These are phyloP conservation scores for Periconia macrospinosa DNA, from an alignment of 2,329 filamentous ascomycete species.

Conservation along the genomic window DNA sequence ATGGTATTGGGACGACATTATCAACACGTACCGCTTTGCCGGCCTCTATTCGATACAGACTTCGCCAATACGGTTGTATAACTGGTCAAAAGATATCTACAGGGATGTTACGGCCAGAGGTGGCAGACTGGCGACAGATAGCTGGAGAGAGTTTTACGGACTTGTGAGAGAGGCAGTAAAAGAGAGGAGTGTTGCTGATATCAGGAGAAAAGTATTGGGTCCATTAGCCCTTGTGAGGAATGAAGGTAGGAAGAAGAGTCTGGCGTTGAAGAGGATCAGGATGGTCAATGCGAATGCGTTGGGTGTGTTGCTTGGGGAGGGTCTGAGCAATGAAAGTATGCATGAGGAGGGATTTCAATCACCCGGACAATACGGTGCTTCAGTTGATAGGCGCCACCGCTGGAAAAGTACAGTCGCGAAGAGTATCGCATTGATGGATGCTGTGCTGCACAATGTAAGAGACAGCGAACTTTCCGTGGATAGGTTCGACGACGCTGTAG, in stretches of 20 bases:
- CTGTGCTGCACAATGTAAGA: conserved; percentile 73
- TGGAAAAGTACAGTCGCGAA: conserved; percentile 78
- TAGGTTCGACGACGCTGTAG: conserved; percentile 59
- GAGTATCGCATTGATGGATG: conserved; percentile 84
- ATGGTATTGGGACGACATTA: conserved; percentile 92
- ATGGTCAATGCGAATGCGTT: conserved; percentile 84
- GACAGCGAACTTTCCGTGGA: conserved; percentile 58
- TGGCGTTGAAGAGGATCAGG: conserved; percentile 69
- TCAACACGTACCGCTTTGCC: conserved; percentile 76
- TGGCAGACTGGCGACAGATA: conserved; percentile 40
- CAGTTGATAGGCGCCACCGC: conserved; percentile 50
- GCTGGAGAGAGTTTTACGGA: conserved; percentile 71
- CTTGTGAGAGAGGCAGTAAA: conserved; percentile 75
- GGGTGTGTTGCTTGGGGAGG: conserved; percentile 85
- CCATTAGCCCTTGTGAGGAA: conserved; percentile 75
- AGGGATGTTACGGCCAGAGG: conserved; percentile 55
- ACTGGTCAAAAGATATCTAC: conserved; percentile 72
- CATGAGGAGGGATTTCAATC: conserved; percentile 60
- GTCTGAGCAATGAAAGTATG: conserved; percentile 63
- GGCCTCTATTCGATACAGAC: conserved; percentile 85
- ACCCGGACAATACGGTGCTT: conserved; percentile 45
- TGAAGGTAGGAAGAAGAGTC: conserved; percentile 75
- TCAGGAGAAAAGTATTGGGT: conserved; percentile 73
- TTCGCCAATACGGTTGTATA: conserved; percentile 74
- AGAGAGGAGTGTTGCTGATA: conserved; percentile 70